Evolutionary conservation across 2,329 filamentous ascomycete species (phyloP).

Genomic region (Hirsutella minnesotensis): DNA sequence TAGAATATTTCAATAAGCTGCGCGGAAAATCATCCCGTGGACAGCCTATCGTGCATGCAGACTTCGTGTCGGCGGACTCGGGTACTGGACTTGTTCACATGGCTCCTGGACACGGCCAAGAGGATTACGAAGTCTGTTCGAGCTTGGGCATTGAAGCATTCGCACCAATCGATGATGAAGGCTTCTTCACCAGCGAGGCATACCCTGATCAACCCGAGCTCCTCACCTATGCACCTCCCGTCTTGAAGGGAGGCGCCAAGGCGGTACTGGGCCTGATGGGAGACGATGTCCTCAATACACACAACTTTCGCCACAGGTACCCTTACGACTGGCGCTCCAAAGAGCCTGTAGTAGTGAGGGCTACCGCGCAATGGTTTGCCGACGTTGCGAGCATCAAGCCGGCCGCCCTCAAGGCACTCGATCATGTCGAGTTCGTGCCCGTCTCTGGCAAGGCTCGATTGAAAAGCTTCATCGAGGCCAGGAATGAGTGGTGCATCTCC

Average conservation of each 20-base stretch:
- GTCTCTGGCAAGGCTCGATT: conserved; percentile 61
- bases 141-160: conserved; percentile 59
- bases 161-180: conserved; percentile 74
- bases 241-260: conserved; percentile 57
- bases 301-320: conserved; percentile 79
- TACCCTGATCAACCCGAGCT: conserved; percentile 56
- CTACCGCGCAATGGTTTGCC: conserved; percentile 96
- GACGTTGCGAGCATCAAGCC: conserved; percentile 77
- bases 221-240: conserved; percentile 56
- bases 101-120: conserved; percentile 90
- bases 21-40: conserved; percentile 41
- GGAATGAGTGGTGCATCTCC: conserved; percentile 97
- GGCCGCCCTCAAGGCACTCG: conserved; percentile 56
- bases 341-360: conserved; percentile 76
- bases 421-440: conserved; percentile 68
- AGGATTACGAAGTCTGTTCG: conserved; percentile 80
- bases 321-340: conserved; percentile 98
- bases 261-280: conserved; percentile 59
- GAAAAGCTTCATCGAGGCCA: conserved; percentile 73
- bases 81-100: conserved; percentile 91
- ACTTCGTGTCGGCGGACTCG: conserved; percentile 83
- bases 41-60: conserved; percentile 68
- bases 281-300: conserved; percentile 53
- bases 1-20: conserved; percentile 61
- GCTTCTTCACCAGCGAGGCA: conserved; percentile 69